These are phyloP conservation scores for Colletotrichum endophyticum DNA, from an alignment of 2,329 filamentous ascomycete species.

Conservation along the genomic window DNA sequence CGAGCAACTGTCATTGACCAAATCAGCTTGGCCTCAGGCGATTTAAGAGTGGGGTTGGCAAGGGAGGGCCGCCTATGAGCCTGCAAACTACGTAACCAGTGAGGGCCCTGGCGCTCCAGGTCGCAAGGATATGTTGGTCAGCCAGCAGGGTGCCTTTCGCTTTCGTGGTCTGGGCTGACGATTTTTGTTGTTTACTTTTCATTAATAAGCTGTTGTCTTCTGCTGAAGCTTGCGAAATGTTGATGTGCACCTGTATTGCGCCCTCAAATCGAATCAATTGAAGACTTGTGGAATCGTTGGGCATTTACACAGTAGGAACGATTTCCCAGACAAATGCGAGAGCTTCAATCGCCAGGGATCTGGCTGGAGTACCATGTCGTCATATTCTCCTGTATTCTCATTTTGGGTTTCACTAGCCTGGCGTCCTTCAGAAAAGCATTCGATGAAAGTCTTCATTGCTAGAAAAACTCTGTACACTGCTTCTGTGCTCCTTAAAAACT, in stretches of 20 bases:
- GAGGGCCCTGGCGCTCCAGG: background rate
- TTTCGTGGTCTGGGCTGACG: background rate
- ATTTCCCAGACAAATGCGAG: background rate
- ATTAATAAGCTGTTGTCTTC: background rate
- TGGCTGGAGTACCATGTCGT: background rate
- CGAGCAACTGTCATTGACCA: background rate
- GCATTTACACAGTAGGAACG: background rate
- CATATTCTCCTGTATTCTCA: background rate
- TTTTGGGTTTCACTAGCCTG: background rate
- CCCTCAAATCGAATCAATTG: background rate
- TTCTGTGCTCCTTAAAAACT: background rate
- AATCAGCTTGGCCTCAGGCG: constrained; percentile 19
- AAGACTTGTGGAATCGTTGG: background rate
- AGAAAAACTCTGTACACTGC: background rate
- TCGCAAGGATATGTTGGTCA: constrained; percentile 18
- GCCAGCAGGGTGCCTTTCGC: background rate
- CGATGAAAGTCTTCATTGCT: background rate
- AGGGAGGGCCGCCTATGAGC: constrained; percentile 7
- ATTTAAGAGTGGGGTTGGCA: constrained; percentile 13
- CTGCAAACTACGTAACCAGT: constrained; percentile 18
- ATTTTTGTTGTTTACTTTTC: background rate
- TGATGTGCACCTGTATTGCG: background rate
- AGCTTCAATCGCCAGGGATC: background rate
- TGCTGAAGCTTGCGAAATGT: background rate
- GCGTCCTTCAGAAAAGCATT: background rate